phyloP scores from a whole-genome alignment of 176 grass and related monocot species.

The Juncus effusus region DNA sequence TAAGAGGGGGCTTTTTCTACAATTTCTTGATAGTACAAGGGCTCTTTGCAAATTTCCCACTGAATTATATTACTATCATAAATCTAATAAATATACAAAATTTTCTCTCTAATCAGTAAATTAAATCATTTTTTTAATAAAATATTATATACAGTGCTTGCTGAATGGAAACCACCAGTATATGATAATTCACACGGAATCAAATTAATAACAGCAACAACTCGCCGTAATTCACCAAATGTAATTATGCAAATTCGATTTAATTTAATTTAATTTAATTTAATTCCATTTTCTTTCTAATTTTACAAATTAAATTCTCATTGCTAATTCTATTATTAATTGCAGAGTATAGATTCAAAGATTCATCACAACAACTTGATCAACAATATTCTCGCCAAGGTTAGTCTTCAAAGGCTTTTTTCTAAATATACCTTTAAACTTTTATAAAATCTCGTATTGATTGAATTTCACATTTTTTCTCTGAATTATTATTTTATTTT shows the following conservation, averaged over 20 bases:
- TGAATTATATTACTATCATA: neutral
- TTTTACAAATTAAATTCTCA: neutral
- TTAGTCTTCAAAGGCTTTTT: conserved; percentile 21
- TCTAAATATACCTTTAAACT: neutral
- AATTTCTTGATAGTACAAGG: no score
- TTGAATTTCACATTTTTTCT: conserved; percentile 3
- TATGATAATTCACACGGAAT: conserved; percentile 94
- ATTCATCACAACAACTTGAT: conserved; percentile 99
- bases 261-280: conserved; percentile 17
- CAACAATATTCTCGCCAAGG: conserved; percentile 99
- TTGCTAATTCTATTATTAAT: conserved; percentile 13
- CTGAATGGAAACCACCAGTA: conserved; percentile 99
- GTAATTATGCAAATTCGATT: conserved; percentile 35
- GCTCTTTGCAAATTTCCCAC: no score
- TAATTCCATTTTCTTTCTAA: neutral
- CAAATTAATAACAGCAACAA: conserved; percentile 84
- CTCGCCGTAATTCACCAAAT: conserved; percentile 97
- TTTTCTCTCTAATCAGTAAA: conserved; percentile 29
- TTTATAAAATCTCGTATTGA: neutral
- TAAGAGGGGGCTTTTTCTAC: no score
- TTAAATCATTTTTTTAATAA: conserved; percentile 24
- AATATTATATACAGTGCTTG: conserved; percentile 59
- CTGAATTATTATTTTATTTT: conserved; percentile 21
- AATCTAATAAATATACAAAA: no score
- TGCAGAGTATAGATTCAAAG: conserved; percentile 98